Evolutionary conservation across 495 filamentous ascomycete genomes (phyloP), one percentile per base, ranked within the genome.

Genomic region (Daldinia concentrica): DNA sequence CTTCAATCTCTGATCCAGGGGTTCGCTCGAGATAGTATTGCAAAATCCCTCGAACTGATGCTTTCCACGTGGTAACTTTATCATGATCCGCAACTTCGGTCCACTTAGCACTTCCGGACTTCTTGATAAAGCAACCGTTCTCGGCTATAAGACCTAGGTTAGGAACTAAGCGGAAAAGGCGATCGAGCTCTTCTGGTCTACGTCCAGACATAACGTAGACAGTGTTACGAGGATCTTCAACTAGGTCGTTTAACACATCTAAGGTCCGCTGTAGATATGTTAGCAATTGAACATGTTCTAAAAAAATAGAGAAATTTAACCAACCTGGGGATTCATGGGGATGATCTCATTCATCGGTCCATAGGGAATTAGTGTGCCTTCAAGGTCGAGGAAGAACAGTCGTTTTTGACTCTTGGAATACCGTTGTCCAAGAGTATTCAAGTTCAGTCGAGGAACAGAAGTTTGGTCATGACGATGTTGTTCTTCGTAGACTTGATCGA

Each of bases 131-230:
- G 74, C 92, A 97, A 2, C 94, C 94, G 76, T 95, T 97, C 79
- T 98, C 94, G 12, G 94, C 93, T 69, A 97, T 95, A 15, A 97
- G 82, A 1, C 94, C 94, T 1, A 97, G 82, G 54, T 90, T 88
- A 19, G 90, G 88, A 3, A 96, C 90, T 52, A 89, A 83, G 29
- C 88, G 87, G 85, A 98, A 97, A 8, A 96, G 82, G 0, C 88
- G 85, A 68, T 97, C 94, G 43, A 98, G 90, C 74, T 98, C 93
- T 75, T 97, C 92, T 0, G 92, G 90, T 74, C 89, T 89, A 27
- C 92, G 87, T 14, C 92, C 89, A 43, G 92, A 95, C 93, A 96
- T 97, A 64, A 98, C 89, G 72, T 97, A 98, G 34, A 98, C 90
- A n/a, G 90, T 86, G 74, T 97, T 98, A 26, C 82, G 85, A 0